Evolutionary conservation across 768 basidiomycete genomes (phyloP).

Genomic region (Neoboletus brunneissimus): DNA sequence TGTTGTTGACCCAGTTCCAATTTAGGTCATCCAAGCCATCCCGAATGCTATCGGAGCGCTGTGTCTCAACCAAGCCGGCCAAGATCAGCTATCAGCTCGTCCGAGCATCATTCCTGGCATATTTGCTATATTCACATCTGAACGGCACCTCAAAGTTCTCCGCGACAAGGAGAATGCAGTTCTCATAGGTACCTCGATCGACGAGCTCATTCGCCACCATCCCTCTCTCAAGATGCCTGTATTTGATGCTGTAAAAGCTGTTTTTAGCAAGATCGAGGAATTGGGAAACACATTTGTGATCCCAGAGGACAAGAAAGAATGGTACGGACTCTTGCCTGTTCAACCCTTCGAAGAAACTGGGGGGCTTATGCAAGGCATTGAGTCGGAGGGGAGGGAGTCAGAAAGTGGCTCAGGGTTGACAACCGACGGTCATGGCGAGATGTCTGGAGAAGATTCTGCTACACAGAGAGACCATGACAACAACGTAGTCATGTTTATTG

Average conservation of each 20-base stretch:
- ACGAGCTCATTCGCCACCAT: conserved; percentile 96
- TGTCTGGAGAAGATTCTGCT: conserved; percentile 32
- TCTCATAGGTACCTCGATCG: conserved; percentile 83
- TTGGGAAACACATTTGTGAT: conserved; percentile 60
- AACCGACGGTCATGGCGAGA: conserved; percentile 16
- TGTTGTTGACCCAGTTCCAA: not conserved
- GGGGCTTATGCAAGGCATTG: conserved; percentile 53
- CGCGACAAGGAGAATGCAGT: conserved; percentile 93
- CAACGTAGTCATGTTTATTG: conserved; percentile 71
- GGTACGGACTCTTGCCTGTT: conserved; percentile 56
- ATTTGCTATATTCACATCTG: conserved; percentile 83
- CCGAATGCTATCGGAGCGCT: conserved; percentile 95
- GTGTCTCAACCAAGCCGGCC: conserved; percentile 89
- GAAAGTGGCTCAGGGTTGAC: conserved; percentile 20
- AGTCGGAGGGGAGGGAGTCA: conserved; percentile 17
- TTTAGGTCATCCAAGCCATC: conserved; percentile 84
- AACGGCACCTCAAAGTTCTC: conserved; percentile 76
- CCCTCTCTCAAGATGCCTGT: conserved; percentile 79
- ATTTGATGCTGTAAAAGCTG: conserved; percentile 70
- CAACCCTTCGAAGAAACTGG: conserved; percentile 18
- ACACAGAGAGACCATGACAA: conserved; percentile 65
- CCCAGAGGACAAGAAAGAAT: conserved; percentile 57
- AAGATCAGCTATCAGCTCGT: conserved; percentile 72
- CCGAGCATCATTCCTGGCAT: conserved; percentile 83
- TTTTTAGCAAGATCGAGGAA: conserved; percentile 71